Evolutionary conservation across 1,284 basidiomycete species (phyloP).

Genomic region (Sporisorium iseilematis-ciliati): DNA sequence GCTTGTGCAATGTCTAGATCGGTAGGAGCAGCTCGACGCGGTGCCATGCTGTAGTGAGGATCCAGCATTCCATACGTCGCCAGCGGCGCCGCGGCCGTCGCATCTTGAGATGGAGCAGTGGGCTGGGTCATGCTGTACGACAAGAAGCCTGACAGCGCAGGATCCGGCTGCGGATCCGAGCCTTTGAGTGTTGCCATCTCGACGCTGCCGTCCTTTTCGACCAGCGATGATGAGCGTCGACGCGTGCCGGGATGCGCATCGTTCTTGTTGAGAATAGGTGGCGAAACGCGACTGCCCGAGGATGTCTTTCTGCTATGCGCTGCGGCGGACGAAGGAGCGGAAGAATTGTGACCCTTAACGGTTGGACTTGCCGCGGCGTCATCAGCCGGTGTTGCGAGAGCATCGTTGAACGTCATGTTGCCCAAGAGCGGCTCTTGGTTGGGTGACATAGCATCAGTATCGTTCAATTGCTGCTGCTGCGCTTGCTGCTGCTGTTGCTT

Average conservation of each 20-base stretch:
- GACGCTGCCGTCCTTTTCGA: constrained; percentile 35
- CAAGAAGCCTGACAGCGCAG: constrained; percentile 20
- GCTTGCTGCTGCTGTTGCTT: constrained; percentile 14
- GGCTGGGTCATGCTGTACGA: constrained; percentile 8
- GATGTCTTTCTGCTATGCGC: constrained; percentile 28
- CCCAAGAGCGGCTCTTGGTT: constrained; percentile 12
- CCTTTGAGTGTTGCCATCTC: constrained; percentile 26
- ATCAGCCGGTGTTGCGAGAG: constrained; percentile 1
- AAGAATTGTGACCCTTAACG: constrained; percentile 6
- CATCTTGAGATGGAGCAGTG: not conserved
- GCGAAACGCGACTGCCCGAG: constrained; percentile 18
- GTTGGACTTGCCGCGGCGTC: constrained; percentile 2
- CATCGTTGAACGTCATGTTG: constrained; percentile 3
- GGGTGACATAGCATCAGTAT: not conserved
- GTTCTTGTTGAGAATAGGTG: constrained; percentile 42
- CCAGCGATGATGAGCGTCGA: constrained; percentile 38
- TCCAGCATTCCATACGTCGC: constrained; percentile 29
- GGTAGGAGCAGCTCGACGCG: constrained; percentile 18
- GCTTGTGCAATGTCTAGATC: constrained; percentile 30
- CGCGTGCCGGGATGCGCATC: constrained; percentile 10
- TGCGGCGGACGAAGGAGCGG: constrained; percentile 28
- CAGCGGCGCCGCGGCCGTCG: constrained; percentile 5
- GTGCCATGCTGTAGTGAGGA: constrained; percentile 40
- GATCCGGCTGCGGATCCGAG: constrained; percentile 13
- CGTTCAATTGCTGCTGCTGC: not conserved